Base-by-base conservation (phyloP, 805 yeast genomes). In the Barnettozyma wickerhamii region DNA sequence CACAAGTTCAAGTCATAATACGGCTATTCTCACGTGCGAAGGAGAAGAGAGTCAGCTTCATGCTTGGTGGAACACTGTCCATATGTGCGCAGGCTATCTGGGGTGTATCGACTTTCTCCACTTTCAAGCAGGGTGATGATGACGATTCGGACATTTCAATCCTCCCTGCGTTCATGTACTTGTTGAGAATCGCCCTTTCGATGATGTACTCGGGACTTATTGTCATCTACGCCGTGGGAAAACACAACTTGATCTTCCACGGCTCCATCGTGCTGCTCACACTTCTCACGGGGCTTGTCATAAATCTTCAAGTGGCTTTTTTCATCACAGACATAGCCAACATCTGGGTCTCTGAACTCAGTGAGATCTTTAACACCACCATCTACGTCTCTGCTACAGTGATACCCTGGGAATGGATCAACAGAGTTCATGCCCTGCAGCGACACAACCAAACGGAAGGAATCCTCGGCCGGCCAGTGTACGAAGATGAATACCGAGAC, bases 401-500 rank as follows among this genome's bases (percentile, higher is more conserved):
- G 6, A 71, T 82, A 10, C 85, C 85, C 1, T 84, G 95, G 93
- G 95, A 85, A 59, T 87, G 95, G 91, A 72, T 84, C 46, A 84
- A 83, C 53, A 69, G 84, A 47, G 69, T 81, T 41, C 72, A 74
- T 37, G 66, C 72, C 10, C 59, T 81, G 30, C 79, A 78, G 62
- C 74, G 76, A 47, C 65, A 64, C 13, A 71, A 73, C 40, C 90
- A 84, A 51, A 77, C 78, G 32, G 81, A 79, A 44, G 86, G 91
- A 7, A 74, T 85, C 5, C 58, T 87, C 30, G 95, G 95, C 1
- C 65, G 95, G 45, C 79, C 79, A 14, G 75, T 84, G 33, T 82
- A 77, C 55, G 91, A 82, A 47, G 90, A 83, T 41, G 88, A 81
- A 40, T 60, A 63, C 38, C 49, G 33, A 14, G 56, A 42, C 27